phyloP scores from a whole-genome alignment of 139 green algal species.

The Klebsormidium nitens region DNA sequence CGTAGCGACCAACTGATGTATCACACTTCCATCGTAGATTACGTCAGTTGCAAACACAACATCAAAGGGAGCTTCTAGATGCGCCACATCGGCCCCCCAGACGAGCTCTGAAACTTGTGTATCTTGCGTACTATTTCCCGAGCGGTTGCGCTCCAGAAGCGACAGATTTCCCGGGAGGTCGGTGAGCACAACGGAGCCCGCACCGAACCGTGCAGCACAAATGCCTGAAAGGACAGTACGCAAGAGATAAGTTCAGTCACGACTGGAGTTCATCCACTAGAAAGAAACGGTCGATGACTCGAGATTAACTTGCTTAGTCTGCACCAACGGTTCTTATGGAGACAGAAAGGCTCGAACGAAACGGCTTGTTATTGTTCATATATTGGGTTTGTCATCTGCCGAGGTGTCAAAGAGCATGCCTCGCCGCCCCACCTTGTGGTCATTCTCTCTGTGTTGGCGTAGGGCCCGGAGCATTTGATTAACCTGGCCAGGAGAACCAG shows the following conservation, averaged over 20 bases:
- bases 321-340: no score
- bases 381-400: no score
- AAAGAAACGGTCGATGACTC: no score
- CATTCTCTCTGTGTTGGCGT: no score
- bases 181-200: neutral
- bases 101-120: neutral
- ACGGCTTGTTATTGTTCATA: no score
- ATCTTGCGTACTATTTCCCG: conserved; percentile 1
- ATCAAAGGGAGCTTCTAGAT: conserved; percentile 19
- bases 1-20: neutral
- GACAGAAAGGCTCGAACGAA: no score
- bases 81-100: neutral
- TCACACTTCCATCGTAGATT: conserved; percentile 6
- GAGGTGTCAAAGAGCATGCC: neutral
- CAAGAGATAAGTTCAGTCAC: no score
- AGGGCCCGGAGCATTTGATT: neutral
- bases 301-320: no score
- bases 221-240: neutral
- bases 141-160: conserved; percentile 1
- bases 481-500: neutral
- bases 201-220: neutral
- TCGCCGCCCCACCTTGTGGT: no score
- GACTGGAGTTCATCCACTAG: no score
- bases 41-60: conserved; percentile 24
- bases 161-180: conserved; percentile 1